Conservation (phyloP, 208 protist genomes). For the Crithidia expoeki region DNA sequence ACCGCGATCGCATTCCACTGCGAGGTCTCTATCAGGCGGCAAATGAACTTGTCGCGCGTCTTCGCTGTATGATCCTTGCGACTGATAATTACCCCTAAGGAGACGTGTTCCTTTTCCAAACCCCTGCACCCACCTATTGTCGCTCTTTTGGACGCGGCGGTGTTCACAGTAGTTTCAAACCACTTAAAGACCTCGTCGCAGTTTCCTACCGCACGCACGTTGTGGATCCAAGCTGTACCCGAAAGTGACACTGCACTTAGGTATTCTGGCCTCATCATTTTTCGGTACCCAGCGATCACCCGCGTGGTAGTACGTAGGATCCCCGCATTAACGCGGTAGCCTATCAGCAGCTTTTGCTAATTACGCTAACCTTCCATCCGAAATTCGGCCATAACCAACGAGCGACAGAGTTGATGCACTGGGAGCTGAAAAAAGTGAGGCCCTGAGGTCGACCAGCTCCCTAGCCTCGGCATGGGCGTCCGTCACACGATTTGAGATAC, state of each 20-base stretch:
- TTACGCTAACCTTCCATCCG: not conserved
- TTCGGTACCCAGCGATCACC: not conserved
- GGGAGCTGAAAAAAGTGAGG: not conserved
- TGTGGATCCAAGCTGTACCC: slow-evolving; percentile 2
- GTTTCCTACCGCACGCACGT: not conserved
- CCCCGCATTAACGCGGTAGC: not conserved
- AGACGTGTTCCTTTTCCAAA: not conserved
- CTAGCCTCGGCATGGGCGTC: not conserved
- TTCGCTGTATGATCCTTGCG: not conserved
- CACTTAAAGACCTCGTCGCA: not conserved
- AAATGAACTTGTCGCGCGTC: slow-evolving; percentile 1
- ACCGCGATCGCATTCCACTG: not conserved
- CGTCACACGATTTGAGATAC: not conserved
- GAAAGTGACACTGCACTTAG: not conserved
- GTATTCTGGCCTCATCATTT: not conserved
- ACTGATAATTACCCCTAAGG: not conserved
- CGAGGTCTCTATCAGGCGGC: not conserved
- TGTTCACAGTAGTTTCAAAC: not conserved
- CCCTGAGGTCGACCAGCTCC: not conserved
- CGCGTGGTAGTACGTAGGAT: not conserved
- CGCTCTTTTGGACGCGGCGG: not conserved
- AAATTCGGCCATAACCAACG: not conserved
- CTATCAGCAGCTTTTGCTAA: not conserved
- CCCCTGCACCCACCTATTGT: not conserved
- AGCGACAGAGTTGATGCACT: not conserved